Base-by-base conservation (phyloP, 805 yeast species). In the Kodamaea neixiangensis region DNA sequence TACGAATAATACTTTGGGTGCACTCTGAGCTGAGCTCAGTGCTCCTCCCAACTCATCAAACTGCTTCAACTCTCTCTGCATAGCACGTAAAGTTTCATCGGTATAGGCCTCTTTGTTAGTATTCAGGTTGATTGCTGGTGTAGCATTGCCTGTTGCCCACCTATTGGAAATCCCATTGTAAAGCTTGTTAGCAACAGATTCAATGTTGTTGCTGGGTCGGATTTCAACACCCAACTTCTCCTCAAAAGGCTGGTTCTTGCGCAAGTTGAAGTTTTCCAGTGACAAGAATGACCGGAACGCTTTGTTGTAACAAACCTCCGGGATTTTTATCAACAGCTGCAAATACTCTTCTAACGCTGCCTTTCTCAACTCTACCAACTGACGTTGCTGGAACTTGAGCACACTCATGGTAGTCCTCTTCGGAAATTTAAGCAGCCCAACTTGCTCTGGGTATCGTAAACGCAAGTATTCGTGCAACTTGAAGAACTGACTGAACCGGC, bases 401-500 rank as follows among this genome's bases (percentile, higher is more conserved):
- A 89, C 83, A 29, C 31, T 38, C 44, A 66, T 69, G 41, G 87
- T 75, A 31, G 82, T 78, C 45, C 85, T 72, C 54, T 83, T 85
- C 40, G 91, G 85, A 67, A 81, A 80, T 44, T 72, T 77, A 13
- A 86, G 58, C 2, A 63, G 64, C 5, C 72, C 66, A 1, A 86
- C 83, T 43, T 68, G 72, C 6, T 43, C 48, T 0, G 83, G 77
- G 57, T 83, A 85, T 41, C 68, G 72, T 2, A 66, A 64, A 50
- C 76, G 80, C 57, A 92, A 68, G 54, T 87, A 83, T 53, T 81
- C 82, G 61, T 92, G 83, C 31, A 92, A 71, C 54, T 78, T 80
- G 66, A 77, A 83, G 65, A 92, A 92, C 62, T 93, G 97, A 58
- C 88, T 88, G 62, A 84, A 92, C 51, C 98, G 73, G 57, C 97